Evolutionary conservation across 495 filamentous ascomycete species (phyloP), one percentile per base, ranked within the genome.

Genomic region (Parathielavia appendiculata): DNA sequence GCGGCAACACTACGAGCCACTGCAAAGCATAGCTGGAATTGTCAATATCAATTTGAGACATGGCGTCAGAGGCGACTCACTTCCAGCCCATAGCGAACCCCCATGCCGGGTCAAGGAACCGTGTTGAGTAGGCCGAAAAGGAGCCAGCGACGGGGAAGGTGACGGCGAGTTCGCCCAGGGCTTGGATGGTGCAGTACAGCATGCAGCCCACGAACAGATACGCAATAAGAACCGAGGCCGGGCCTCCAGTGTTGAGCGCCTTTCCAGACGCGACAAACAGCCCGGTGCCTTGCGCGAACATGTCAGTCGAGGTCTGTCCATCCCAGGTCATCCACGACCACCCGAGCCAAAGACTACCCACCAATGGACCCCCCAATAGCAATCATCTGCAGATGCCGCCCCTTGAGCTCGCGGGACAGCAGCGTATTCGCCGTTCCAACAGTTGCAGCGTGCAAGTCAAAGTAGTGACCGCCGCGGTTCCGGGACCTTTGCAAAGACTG

Each of bases 11-110:
- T 36, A 91, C 78, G 1, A 97, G 81, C 93, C 93, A 97, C 76
- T 97, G 91, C 65, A 98, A 65, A 5, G 89, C 91, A 70, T 98
- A 98, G 60, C 83, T 87, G 22, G 44, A 20, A 38, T 2, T 40
- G 34, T 49, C 54, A 39, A 16, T 8, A 13, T 23, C 0, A 23
- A n/a, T 39, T 5, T 20, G 14, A 13, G n/a, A 1, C 32, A 26
- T 10, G 0, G 19, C n/a, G 6, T 10, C 19, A 6, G 5, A 17
- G 34, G 7, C 46, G 32, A 81, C 79, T 70, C 63, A 84, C 78
- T 96, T 96, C 92, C 92, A 96, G 30, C 93, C 93, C 90, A 96
- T 95, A 46, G 93, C 92, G 65, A 97, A 97, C 0, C 93, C 93
- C 92, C 92, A 97, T 4, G 92, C 90, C 12, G 92, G 92, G 65